Percentiles rank a stretch among this genome's conserved stretches.
These are phyloP conservation scores for Colletotrichum nymphaeae DNA, from an alignment of 2,329 filamentous ascomycete genomes.

Conservation along the genomic window DNA sequence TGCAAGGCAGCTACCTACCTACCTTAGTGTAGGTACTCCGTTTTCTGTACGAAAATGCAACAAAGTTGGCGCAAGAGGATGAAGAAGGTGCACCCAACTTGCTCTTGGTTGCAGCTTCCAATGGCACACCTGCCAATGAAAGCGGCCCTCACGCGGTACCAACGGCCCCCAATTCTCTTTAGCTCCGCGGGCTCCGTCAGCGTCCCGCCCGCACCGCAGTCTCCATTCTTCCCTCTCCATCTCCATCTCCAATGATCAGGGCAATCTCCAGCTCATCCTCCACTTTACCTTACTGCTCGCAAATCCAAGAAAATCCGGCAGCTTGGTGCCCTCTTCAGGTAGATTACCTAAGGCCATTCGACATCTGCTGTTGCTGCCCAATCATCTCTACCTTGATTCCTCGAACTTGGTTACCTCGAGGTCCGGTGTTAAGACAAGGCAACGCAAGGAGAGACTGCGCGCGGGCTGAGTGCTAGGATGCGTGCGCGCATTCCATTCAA, in stretches of 20 bases:
- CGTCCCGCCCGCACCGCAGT: neutral
- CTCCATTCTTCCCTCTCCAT: neutral
- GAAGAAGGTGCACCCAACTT: neutral
- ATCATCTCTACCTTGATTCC: neutral
- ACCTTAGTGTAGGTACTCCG: too few relatives aligned
- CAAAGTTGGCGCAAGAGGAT: neutral
- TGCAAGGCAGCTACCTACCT: neutral
- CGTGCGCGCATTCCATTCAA: conserved; percentile 12
- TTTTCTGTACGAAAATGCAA: neutral
- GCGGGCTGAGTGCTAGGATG: conserved; percentile 14
- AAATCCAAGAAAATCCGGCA: conserved; percentile 1
- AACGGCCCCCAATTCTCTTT: neutral
- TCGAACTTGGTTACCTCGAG: neutral
- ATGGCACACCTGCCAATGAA: conserved; percentile 8
- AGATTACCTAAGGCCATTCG: neutral
- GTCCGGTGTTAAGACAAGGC: neutral
- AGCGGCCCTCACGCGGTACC: neutral
- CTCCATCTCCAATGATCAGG: neutral
- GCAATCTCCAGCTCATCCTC: neutral
- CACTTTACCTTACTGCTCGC: neutral
- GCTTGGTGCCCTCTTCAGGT: neutral
- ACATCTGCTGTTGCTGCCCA: conserved; percentile 3
- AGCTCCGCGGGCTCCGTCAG: conserved; percentile 18
- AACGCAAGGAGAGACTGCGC: neutral
- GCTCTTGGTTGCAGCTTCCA: neutral